These are phyloP conservation scores for Pezicula radicicola DNA, from an alignment of 2,329 filamentous ascomycete species.

Conservation along the genomic window DNA sequence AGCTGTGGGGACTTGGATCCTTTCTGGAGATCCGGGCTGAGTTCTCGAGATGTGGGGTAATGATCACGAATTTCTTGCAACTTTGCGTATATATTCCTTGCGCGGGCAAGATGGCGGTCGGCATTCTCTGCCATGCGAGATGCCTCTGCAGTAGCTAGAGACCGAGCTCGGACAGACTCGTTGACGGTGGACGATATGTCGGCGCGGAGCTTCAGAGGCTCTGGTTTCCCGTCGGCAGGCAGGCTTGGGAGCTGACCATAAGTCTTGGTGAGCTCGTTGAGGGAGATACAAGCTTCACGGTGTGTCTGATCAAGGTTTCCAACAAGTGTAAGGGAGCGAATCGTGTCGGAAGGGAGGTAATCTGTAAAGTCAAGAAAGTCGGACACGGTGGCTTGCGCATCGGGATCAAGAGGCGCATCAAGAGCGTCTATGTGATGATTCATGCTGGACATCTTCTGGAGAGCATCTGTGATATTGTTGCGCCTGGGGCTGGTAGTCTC, in stretches of 20 bases:
- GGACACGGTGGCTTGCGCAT: slow-evolving; percentile 66
- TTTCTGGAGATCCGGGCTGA: slow-evolving; percentile 39
- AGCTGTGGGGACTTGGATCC: slow-evolving; percentile 50
- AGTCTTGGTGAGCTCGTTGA: slow-evolving; percentile 53
- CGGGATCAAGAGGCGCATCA: slow-evolving; percentile 49
- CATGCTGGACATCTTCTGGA: slow-evolving; percentile 27
- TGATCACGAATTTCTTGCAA: slow-evolving; percentile 58
- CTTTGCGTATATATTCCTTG: slow-evolving; percentile 56
- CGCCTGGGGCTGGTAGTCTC: slow-evolving; percentile 24
- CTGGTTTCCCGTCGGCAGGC: slow-evolving; percentile 42
- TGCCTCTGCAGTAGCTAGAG: slow-evolving; percentile 60
- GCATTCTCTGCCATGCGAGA: slow-evolving; percentile 62
- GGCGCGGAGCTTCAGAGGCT: slow-evolving; percentile 50
- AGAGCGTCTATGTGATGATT: slow-evolving; percentile 25
- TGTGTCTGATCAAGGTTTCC: slow-evolving; percentile 61
- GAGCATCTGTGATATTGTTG: slow-evolving; percentile 27
- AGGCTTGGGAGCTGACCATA: slow-evolving; percentile 55
- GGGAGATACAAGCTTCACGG: slow-evolving; percentile 48
- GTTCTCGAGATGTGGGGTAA: slow-evolving; percentile 48
- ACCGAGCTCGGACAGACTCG: slow-evolving; percentile 52
- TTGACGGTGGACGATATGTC: slow-evolving; percentile 57
- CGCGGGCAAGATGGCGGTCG: slow-evolving; percentile 58
- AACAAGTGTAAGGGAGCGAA: slow-evolving; percentile 63
- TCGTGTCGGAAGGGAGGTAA: slow-evolving; percentile 65
- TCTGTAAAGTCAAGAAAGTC: slow-evolving; percentile 65